These are phyloP conservation scores for Triticum urartu DNA, from an alignment of 176 grass and related monocot species.

Conservation along the genomic window DNA sequence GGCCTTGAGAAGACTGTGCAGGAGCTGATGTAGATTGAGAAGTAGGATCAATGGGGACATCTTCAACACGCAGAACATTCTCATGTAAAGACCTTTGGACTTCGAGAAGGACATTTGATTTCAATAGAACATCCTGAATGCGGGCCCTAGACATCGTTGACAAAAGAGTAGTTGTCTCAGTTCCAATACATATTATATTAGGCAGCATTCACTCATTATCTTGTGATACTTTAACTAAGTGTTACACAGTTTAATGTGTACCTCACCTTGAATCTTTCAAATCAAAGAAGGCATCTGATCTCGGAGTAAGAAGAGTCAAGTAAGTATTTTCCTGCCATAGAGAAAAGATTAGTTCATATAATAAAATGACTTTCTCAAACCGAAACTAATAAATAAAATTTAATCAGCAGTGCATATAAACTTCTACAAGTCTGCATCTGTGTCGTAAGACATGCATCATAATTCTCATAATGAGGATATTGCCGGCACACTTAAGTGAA, in stretches of 20 bases:
- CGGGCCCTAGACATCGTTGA: slow-evolving; percentile 49
- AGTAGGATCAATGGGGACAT: slow-evolving; percentile 59
- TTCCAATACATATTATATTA: slow-evolving; percentile 9
- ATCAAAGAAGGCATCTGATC: slow-evolving; percentile 92
- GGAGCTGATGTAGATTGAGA: slow-evolving; percentile 22
- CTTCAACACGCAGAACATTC: slow-evolving; percentile 64
- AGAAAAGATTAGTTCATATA: slow-evolving; percentile 37
- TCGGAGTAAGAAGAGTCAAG: slow-evolving; percentile 67
- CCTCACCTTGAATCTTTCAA: slow-evolving; percentile 91
- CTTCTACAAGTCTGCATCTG: neutral
- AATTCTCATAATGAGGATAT: neutral
- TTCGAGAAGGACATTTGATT: slow-evolving; percentile 82
- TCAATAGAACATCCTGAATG: slow-evolving; percentile 83
- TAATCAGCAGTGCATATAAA: neutral
- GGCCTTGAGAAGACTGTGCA: slow-evolving; percentile 22
- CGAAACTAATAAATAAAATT: neutral
- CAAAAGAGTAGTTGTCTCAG: slow-evolving; percentile 25
- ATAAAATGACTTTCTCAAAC: neutral
- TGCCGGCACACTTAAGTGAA: neutral
- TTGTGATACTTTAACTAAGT: slow-evolving; percentile 17
- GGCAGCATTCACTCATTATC: neutral
- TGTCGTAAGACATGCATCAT: neutral
- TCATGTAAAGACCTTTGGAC: slow-evolving; percentile 76
- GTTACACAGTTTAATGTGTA: slow-evolving; percentile 16
- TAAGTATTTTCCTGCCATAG: slow-evolving; percentile 76